Percentiles rank a stretch among this genome's conserved stretches.
Conservation (phyloP, 495 filamentous ascomycete species). For the Lasiosphaeriaceae sp. region DNA sequence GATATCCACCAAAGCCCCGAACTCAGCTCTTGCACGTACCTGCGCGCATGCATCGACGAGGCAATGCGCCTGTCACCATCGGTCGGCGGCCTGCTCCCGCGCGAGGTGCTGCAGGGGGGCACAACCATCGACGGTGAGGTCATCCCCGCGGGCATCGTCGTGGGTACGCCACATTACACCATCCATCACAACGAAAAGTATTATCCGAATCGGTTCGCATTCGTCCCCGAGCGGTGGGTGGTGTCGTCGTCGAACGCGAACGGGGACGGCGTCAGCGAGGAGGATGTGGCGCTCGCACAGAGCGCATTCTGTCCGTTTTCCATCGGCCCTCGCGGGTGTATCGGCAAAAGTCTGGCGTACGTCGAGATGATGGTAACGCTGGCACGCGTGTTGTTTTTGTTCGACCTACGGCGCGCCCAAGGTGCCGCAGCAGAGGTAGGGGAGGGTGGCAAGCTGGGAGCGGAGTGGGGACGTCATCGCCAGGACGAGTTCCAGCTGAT, state of each 20-base stretch:
- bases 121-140: slow-evolving; percentile 50
- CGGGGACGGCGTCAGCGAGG: slow-evolving; percentile 18
- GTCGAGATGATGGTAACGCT: slow-evolving; percentile 48
- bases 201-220: slow-evolving; percentile 50
- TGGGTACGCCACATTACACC: slow-evolving; percentile 53
- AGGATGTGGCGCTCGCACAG: slow-evolving; percentile 38
- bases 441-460: slow-evolving; percentile 33
- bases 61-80: slow-evolving; percentile 66
- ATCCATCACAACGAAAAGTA: slow-evolving; percentile 55
- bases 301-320: slow-evolving; percentile 57
- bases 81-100: slow-evolving; percentile 56
- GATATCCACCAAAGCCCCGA: slow-evolving; percentile 48
- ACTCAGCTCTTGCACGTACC: slow-evolving; percentile 54
- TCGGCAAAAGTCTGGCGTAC: slow-evolving; percentile 57
- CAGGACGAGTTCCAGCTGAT: slow-evolving; percentile 50
- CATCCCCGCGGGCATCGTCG: slow-evolving; percentile 49
- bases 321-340: slow-evolving; percentile 53
- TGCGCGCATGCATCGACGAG: slow-evolving; percentile 65
- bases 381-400: slow-evolving; percentile 44
- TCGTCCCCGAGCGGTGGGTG: slow-evolving; percentile 55
- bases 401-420: slow-evolving; percentile 42
- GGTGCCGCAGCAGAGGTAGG: slow-evolving; percentile 37
- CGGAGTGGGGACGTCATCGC: slow-evolving; percentile 45
- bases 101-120: slow-evolving; percentile 60
- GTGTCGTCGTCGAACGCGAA: slow-evolving; percentile 2